phyloP scores from a whole-genome alignment of 116 monocot species.

The Phalaenopsis hybrid region DNA sequence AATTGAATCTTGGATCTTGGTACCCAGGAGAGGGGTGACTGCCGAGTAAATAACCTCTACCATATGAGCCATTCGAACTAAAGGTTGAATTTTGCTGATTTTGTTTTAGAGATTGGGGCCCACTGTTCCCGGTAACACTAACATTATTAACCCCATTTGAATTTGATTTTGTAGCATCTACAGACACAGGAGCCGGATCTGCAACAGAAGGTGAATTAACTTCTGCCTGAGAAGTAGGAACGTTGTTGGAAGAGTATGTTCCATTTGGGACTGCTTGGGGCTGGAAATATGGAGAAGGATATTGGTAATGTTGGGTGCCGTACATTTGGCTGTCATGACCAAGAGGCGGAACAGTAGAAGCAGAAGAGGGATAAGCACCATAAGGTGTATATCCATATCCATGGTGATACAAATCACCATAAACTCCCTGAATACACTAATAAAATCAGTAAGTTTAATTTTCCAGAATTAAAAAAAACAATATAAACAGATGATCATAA shows the following conservation, averaged over 20 bases:
- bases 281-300: slow-evolving; percentile 44
- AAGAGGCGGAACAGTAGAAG: slow-evolving; percentile 48
- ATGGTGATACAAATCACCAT: slow-evolving; percentile 63
- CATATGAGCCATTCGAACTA: slow-evolving; percentile 32
- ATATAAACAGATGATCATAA: not conserved
- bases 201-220: slow-evolving; percentile 30
- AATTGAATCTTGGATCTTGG: slow-evolving; percentile 43
- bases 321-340: slow-evolving; percentile 71
- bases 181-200: slow-evolving; percentile 30
- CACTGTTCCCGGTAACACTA: slow-evolving; percentile 25
- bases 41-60: slow-evolving; percentile 24
- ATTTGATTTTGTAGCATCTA: slow-evolving; percentile 31
- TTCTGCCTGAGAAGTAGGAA: slow-evolving; percentile 22
- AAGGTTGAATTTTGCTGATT: slow-evolving; percentile 35
- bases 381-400: slow-evolving; percentile 76
- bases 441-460: not conserved
- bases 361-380: slow-evolving; percentile 60
- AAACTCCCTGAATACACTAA: slow-evolving; percentile 44
- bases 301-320: slow-evolving; percentile 67
- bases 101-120: slow-evolving; percentile 8
- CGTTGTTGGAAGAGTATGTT: slow-evolving; percentile 21
- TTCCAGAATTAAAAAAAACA: too few species aligned
- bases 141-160: slow-evolving; percentile 38
- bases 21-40: slow-evolving; percentile 39
- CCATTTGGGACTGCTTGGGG: slow-evolving; percentile 28